Conservation (phyloP, 768 basidiomycete species). For the Lepiota brunneoincarnata region DNA sequence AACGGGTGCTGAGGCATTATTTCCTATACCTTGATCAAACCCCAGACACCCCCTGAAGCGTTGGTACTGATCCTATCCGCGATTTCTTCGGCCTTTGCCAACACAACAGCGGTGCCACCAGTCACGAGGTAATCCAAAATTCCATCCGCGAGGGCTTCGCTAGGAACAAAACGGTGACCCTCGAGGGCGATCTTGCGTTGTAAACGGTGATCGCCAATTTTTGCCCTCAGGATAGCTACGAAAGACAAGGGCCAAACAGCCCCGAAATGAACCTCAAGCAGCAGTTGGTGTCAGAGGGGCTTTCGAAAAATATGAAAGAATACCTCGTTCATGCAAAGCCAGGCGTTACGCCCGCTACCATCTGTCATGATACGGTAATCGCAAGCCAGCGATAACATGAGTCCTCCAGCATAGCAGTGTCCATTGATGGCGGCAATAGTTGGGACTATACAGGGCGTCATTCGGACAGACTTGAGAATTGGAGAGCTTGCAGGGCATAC, state of each 20-base stretch:
- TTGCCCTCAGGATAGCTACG: slow-evolving; percentile 57
- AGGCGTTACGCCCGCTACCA: slow-evolving; percentile 72
- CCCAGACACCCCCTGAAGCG: slow-evolving; percentile 65
- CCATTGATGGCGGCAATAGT: slow-evolving; percentile 80
- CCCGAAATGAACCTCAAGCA: slow-evolving; percentile 72
- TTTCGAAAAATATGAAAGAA: slow-evolving; percentile 5
- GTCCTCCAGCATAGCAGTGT: slow-evolving; percentile 83
- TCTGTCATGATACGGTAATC: slow-evolving; percentile 91
- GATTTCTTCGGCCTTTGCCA: slow-evolving; percentile 62
- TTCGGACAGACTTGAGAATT: not conserved
- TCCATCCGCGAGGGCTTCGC: slow-evolving; percentile 63
- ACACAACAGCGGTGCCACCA: slow-evolving; percentile 55
- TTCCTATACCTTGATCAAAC: slow-evolving; percentile 58
- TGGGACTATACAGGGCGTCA: slow-evolving; percentile 49
- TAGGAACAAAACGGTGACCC: slow-evolving; percentile 74
- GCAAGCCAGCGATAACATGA: slow-evolving; percentile 76
- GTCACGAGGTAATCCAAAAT: slow-evolving; percentile 70
- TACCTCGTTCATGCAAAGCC: slow-evolving; percentile 94
- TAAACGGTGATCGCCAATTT: slow-evolving; percentile 55
- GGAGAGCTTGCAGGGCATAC: slow-evolving; percentile 32
- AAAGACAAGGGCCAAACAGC: slow-evolving; percentile 78
- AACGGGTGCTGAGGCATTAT: not conserved
- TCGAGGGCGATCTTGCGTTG: slow-evolving; percentile 77
- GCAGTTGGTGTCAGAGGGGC: not conserved
- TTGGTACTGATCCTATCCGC: slow-evolving; percentile 50